Evolutionary conservation across 805 yeast species (phyloP), one percentile per base, ranked within the genome.

Genomic region (Kuraishia piskuri): DNA sequence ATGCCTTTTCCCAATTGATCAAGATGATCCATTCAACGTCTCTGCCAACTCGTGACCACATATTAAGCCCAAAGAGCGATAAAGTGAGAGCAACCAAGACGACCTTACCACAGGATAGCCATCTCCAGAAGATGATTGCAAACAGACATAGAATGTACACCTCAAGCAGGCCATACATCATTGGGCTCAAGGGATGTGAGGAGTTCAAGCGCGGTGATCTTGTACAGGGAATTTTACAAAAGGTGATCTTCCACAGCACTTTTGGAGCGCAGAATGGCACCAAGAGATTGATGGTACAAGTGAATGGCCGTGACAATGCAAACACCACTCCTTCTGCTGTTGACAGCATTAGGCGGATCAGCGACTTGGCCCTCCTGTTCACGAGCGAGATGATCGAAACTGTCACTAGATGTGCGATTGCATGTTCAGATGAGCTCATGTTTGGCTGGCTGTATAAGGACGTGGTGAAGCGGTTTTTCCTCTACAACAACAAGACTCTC

Each of bases 111-210:
- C 40, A 31, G 40, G 40, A 31, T 3, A 31, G n/a, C 14, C n/a
- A 31, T 3, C 14, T 31, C 9, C 40, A 31, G 17, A 31, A n/a
- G 40, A 12, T 12, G 8, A 31, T 31, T 31, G n/a, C 8, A 31
- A 31, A n/a, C 14, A 14, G 14, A 12, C 36, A 23, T 26, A 22
- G 49, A 20, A 26, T 12, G 7, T 12, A 12, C 40, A 31, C 40
- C 17, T 31, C 40, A 31, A 12, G 17, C 14, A 31, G 8, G 1
- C 26, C 37, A 45, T 49, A 49, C 48, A 19, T 22, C 12, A 45
- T 40, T 10, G 51, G 46, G 3, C 24, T 49, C n/a, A 49, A 45
- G 51, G 51, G 51, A 24, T 49, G 51, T 22, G 26, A 31, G 23
- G 24, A 31, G 12, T 49, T 49, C 51, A 40, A 20, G 20, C 49